Evolutionary conservation across 495 filamentous ascomycete genomes (phyloP), one percentile per base, ranked within the genome.

Genomic region (Chaetomidium leptoderma): DNA sequence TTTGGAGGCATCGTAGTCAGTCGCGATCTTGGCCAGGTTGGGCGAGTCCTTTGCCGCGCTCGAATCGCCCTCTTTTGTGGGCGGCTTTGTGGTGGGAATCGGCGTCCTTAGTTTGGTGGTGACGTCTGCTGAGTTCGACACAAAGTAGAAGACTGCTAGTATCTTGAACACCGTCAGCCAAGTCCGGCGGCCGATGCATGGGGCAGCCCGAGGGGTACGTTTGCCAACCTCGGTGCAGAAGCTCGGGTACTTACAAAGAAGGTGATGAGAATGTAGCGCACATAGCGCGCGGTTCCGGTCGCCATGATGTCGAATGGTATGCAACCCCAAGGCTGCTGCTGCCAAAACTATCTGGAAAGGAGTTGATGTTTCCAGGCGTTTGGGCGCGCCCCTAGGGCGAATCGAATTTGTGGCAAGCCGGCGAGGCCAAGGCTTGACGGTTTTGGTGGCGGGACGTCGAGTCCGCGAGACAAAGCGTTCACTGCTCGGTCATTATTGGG

Each of bases 181-280:
- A 29, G 30, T 5, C 6, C 55, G 17, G 35, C 13, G 6, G 21
- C 17, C 11, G 33, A 7, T 10, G 32, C 6, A 19, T 24, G 10
- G 29, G n/a, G 21, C 16, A 23, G 5, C 16, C 6, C 23, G 3
- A 14, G n/a, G 14, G 6, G 42, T 6, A 26, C 42, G 14, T 10
- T 21, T 4, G 26, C 23, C 23, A 3, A 10, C 1, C 17, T 23
- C 49, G 16, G 4, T 23, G 33, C 21, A 32, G 36, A 9, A 8
- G n/a, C n/a, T n/a, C 16, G n/a, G 17, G 6, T 4, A 13, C 89
- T 69, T 76, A 97, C 93, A 63, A 95, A 84, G 66, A 90, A 83
- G 56, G 91, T 87, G 64, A 97, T 83, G 57, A 96, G 74, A 62
- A 96, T 84, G 74, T 97, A 97, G 70, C 95, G 90, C 69, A 92